Percentiles rank a stretch among this genome's conserved stretches.
These are phyloP conservation scores for Microdochium paspali DNA, from an alignment of 2,329 filamentous ascomycete species.

Conservation along the genomic window DNA sequence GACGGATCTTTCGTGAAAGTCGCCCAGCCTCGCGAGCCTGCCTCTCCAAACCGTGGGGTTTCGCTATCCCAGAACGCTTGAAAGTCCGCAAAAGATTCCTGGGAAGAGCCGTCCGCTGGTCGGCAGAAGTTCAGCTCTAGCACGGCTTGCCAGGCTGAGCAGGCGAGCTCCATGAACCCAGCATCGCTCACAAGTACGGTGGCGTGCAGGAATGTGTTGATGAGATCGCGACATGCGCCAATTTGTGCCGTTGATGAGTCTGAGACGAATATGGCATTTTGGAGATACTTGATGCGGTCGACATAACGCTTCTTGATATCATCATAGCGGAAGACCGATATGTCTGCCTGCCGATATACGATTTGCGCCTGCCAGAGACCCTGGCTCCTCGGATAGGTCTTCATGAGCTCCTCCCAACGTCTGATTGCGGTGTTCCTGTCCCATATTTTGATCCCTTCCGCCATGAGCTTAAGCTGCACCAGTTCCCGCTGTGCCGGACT, in stretches of 20 bases:
- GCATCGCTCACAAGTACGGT: slow-evolving; percentile 66
- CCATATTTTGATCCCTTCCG: slow-evolving; percentile 69
- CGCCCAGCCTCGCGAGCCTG: slow-evolving; percentile 60
- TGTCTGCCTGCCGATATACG: slow-evolving; percentile 61
- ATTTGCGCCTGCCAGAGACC: slow-evolving; percentile 65
- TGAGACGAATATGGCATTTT: slow-evolving; percentile 6
- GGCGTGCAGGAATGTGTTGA: slow-evolving; percentile 67
- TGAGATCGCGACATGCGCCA: slow-evolving; percentile 29
- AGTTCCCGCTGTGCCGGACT: slow-evolving; percentile 39
- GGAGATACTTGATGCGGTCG: slow-evolving; percentile 40
- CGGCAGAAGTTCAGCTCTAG: slow-evolving; percentile 63
- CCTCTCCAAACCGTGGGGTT: slow-evolving; percentile 67
- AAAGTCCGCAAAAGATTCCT: slow-evolving; percentile 29
- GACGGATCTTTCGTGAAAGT: slow-evolving; percentile 30
- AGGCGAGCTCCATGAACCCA: slow-evolving; percentile 68
- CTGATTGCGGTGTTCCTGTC: slow-evolving; percentile 47
- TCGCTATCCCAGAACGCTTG: slow-evolving; percentile 84
- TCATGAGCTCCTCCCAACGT: slow-evolving; percentile 57
- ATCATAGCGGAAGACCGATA: slow-evolving; percentile 59
- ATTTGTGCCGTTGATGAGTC: slow-evolving; percentile 1
- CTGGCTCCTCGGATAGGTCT: slow-evolving; percentile 46
- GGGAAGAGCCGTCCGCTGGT: slow-evolving; percentile 26
- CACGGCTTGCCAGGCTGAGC: slow-evolving; percentile 74
- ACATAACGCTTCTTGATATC: slow-evolving; percentile 50
- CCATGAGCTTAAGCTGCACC: slow-evolving; percentile 61